phyloP scores from a whole-genome alignment of 2,329 filamentous ascomycete genomes.

The Penicillium palitans region DNA sequence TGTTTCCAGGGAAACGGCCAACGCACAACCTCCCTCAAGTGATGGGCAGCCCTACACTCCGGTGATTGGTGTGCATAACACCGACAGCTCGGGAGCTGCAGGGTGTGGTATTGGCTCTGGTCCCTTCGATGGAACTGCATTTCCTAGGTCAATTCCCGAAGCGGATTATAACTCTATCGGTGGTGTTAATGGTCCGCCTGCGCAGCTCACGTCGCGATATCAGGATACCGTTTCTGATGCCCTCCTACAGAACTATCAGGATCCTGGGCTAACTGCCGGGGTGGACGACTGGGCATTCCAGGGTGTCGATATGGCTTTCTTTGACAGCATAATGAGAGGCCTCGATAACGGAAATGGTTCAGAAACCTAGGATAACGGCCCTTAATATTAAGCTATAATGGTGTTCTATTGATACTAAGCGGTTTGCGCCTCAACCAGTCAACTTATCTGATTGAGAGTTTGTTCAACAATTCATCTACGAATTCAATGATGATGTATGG shows the following conservation, averaged over 20 bases:
- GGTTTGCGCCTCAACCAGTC: neutral
- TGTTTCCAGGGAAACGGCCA: neutral
- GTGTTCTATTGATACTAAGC: neutral
- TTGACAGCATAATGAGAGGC: conserved; percentile 15
- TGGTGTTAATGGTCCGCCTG: neutral
- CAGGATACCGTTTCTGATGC: neutral
- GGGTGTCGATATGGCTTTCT: conserved; percentile 17
- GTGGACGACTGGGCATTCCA: conserved; percentile 15
- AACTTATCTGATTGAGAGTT: neutral
- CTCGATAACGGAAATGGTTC: neutral
- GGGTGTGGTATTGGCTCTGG: neutral
- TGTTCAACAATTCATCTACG: neutral
- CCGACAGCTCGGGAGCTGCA: neutral
- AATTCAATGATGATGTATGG: neutral
- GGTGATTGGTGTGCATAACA: neutral
- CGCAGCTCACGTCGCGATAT: neutral
- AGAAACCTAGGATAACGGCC: neutral
- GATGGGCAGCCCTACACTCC: neutral
- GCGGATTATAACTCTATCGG: neutral
- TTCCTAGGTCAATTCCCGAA: neutral
- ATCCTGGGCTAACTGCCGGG: conserved; percentile 46
- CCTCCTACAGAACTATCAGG: neutral
- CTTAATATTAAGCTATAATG: neutral
- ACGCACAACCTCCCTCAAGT: neutral
- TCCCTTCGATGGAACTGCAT: neutral